Evolutionary conservation across 805 yeast genomes (phyloP), one percentile per base, ranked within the genome.

Genomic region (Starmerella apicola): DNA sequence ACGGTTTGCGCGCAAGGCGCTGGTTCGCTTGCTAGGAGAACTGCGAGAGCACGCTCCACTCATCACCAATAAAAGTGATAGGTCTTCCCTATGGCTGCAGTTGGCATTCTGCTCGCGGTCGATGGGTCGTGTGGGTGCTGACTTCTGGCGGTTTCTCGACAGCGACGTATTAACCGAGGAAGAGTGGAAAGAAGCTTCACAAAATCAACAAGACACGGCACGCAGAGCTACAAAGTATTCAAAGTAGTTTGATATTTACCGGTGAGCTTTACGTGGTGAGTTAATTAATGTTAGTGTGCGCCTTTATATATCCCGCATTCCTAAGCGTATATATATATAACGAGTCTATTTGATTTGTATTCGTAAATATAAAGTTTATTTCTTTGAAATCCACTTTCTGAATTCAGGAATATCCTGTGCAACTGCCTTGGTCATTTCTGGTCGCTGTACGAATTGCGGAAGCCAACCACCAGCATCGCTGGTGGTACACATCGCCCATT

Each of bases 41-140:
- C 35, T 58, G 34, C 31, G 42, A 28, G 39, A 49, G 39, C 38
- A 45, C 10, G 46, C 54, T 10, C 62, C 62, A 5, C 38, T 38
- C 12, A 45, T 64, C 25, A 42, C 52, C 2, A 63, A 60, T 33
- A 39, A 47, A 10, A 41, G 56, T 13, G 51, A 52, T 10, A 37
- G 52, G 9, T 27, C 49, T 1, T 37, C 45, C 23, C 63, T 85
- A 18, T 71, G 86, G 48, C 61, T 88, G 25, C 98, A 88, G 59
- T 60, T 86, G 28, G 76, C 83, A 1, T 88, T 86, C 60, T 82
- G 95, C 49, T 79, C 94, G n/a, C 84, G 80, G 55, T 78, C 94
- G 27, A 64, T 88, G 38, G 76, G 80, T 1, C 65, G 85, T 46
- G 72, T 74, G 17, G 78, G 81, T 12, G 74, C 73, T 3, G 82